Base-by-base conservation (phyloP, 176 grass and related monocot species). In the Triticum turgidum region DNA sequence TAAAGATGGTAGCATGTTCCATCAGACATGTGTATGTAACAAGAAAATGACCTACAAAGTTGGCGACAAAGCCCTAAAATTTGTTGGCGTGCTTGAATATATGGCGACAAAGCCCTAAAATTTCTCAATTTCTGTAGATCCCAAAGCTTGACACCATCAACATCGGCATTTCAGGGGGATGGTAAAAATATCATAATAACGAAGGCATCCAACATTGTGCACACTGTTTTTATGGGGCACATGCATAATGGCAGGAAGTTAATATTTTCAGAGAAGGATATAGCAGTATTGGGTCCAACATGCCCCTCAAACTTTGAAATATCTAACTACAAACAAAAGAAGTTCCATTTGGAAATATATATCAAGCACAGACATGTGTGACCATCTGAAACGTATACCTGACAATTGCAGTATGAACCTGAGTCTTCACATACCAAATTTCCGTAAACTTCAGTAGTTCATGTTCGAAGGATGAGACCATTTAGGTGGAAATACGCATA, bases 61-160 rank as follows among this genome's bases (percentile, higher is more conserved):
- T 81, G 35, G 35, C 1, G 35, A 37, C 35, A 37, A 37, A 37
- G 35, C 35, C 81, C 72, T 70, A 67, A 90, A 88, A 88, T 99
- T 96, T 63, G 97, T 99, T 38, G 97, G 94, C 18, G 90, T 96
- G 41, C 93, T 81, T 30, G 92, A 70, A 87, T 99, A 92, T 96
- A 99, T 12, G 90, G 97, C 72, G 92, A 86, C 61, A 99, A 96
- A 14, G 94, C 91, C 90, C 97, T 96, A 64, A 99, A 99, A 56
- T 99, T 99, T 84, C 87, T 99, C 54, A 99, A 87, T 72, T 99
- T 99, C 38, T 94, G 87, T 84, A 99, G 97, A 94, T 99, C 97
- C 94, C 97, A 99, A 88, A 94, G 94, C 89, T 95, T 94, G 38
- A 99, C 97, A 70, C 97, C 97, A 94, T 99, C 94, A 78, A 77